phyloP scores from a whole-genome alignment of 2,329 filamentous ascomycete genomes.

The Acarospora socialis region DNA sequence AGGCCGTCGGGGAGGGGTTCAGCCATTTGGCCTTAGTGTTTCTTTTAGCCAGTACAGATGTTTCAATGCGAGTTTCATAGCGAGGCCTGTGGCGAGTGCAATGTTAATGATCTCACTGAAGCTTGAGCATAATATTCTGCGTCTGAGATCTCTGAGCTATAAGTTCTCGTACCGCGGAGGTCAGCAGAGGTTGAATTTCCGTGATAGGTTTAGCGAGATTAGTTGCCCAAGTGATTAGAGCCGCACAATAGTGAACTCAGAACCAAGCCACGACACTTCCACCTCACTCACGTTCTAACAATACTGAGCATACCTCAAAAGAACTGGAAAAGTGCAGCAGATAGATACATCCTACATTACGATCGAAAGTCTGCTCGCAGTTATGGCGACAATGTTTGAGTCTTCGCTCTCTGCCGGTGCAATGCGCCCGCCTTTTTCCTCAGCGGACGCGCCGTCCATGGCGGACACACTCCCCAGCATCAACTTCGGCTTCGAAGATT shows the following conservation, averaged over 20 bases:
- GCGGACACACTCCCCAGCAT: conserved; percentile 64
- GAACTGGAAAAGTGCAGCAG: not conserved
- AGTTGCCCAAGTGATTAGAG: not conserved
- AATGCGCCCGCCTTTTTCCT: conserved; percentile 36
- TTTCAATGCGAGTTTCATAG: conserved; percentile 19
- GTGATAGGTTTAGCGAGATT: conserved; percentile 4
- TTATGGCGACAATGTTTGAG: conserved; percentile 36
- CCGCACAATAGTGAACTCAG: conserved; percentile 1
- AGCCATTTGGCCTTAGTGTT: conserved; percentile 41
- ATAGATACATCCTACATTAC: conserved; percentile 1
- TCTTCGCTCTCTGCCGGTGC: conserved; percentile 41
- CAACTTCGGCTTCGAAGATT: conserved; percentile 90
- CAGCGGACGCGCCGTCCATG: conserved; percentile 43
- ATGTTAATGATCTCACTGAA: not conserved
- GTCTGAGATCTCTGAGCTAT: not conserved
- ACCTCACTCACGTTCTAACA: not conserved
- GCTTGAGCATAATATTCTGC: not conserved
- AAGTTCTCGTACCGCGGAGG: not conserved
- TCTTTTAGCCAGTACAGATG: conserved; percentile 18
- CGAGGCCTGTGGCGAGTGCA: conserved; percentile 9
- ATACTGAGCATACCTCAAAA: conserved; percentile 19
- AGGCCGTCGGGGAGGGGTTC: conserved; percentile 35
- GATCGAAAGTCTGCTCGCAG: conserved; percentile 8
- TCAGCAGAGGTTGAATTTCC: not conserved
- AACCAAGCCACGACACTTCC: not conserved